These are phyloP conservation scores for Pezicula carpinea DNA, from an alignment of 2,329 filamentous ascomycete genomes.

Conservation along the genomic window DNA sequence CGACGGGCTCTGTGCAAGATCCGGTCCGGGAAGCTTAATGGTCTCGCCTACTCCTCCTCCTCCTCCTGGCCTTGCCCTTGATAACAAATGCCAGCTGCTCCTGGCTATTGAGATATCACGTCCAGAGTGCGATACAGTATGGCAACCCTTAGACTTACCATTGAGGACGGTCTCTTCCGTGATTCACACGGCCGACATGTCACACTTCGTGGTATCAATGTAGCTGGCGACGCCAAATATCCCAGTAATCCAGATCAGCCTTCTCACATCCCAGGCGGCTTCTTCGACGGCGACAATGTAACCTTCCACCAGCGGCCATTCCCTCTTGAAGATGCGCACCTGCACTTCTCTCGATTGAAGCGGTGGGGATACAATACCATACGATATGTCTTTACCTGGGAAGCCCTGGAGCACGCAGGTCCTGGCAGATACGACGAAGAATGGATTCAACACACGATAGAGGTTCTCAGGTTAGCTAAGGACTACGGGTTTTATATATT, in stretches of 20 bases:
- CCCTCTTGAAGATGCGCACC: constrained; percentile 71
- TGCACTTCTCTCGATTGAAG: constrained; percentile 80
- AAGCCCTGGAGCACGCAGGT: constrained; percentile 91
- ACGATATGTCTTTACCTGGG: constrained; percentile 96
- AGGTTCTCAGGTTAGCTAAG: constrained; percentile 77
- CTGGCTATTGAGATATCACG: not conserved
- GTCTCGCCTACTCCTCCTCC: too few species aligned
- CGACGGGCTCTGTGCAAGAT: too few species aligned
- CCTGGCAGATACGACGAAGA: constrained; percentile 91
- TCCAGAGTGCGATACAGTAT: constrained; percentile 41
- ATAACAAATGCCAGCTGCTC: too few species aligned
- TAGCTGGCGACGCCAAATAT: constrained; percentile 85
- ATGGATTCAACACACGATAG: constrained; percentile 88
- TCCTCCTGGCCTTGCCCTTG: too few species aligned
- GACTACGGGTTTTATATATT: constrained; percentile 93
- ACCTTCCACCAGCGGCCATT: constrained; percentile 88
- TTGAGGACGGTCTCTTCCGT: constrained; percentile 81
- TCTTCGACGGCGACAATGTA: constrained; percentile 90
- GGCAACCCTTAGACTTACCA: constrained; percentile 70
- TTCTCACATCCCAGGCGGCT: constrained; percentile 71
- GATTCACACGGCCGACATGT: constrained; percentile 80
- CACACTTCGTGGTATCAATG: constrained; percentile 87
- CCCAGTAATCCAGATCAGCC: constrained; percentile 77
- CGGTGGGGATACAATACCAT: constrained; percentile 95
- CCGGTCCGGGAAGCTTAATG: too few species aligned